Evolutionary conservation across 75 land plant genomes (phyloP), one percentile per base, ranked within the genome.

Genomic region (Pinus tabuliformis): DNA sequence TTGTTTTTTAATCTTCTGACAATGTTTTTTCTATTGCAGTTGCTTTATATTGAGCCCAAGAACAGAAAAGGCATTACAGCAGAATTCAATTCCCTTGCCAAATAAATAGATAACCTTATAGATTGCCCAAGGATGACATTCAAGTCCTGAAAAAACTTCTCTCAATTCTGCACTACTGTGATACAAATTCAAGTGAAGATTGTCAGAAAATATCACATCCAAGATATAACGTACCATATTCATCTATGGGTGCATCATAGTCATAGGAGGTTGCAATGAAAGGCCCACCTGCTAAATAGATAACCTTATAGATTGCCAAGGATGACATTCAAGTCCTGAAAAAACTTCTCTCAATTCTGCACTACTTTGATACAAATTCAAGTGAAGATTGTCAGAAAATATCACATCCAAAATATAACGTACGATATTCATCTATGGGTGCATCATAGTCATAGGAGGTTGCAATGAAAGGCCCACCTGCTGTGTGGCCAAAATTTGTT

Each of bases 391-490:
- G 39, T 4, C 17, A 33, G 1, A 18, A 37, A 49, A 18, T 42
- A 49, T 28, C 36, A 37, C 3, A 72, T 9, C 17, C 15, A 77
- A 58, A 16, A 26, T 37, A 21, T 26, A 56, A 36, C 36, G 49
- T 87, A 95, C 98, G 96, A 72, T 88, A 93, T 82, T 93, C 98
- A 85, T 95, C 98, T 56, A 95, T 84, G n/a, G n/a, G n/a, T n/a
- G n/a, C n/a, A n/a, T n/a, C n/a, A n/a, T n/a, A n/a, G n/a, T n/a
- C n/a, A n/a, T n/a, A n/a, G n/a, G n/a, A n/a, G 0, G 98, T 91
- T 37, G 94, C 84, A 52, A 93, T 70, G 61, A 87, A 92, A 56
- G 84, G 90, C 21, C 92, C 90, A 76, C 87, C 90, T 66, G 89
- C 78, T 39, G 98, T 93, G 18, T 92, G 82, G 22, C 91, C 98